Evolutionary conservation across 805 yeast genomes (phyloP).

Genomic region (Lachancea mirantina): DNA sequence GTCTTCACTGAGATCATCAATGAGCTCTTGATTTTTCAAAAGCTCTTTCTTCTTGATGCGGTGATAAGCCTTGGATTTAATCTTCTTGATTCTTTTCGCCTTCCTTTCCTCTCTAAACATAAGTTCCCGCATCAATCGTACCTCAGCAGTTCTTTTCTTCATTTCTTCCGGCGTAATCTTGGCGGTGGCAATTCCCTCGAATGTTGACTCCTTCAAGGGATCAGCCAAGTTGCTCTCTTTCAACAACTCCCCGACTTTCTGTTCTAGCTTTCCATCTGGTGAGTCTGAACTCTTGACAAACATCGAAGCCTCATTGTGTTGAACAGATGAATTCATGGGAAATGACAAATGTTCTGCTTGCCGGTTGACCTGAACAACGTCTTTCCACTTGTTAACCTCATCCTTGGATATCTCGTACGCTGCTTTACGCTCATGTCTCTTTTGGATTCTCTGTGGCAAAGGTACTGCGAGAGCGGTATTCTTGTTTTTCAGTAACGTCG

Average conservation of each 20-base stretch:
- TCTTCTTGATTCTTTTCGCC: constrained; percentile 87
- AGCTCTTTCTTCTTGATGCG: constrained; percentile 82
- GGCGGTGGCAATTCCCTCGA: constrained; percentile 81
- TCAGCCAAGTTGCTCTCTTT: constrained; percentile 60
- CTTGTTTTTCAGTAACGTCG: constrained; percentile 39
- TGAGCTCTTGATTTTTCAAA: constrained; percentile 57
- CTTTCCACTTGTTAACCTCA: constrained; percentile 85
- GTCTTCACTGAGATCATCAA: constrained; percentile 40
- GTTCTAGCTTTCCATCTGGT: constrained; percentile 57
- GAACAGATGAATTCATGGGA: constrained; percentile 45
- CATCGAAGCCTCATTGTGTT: constrained; percentile 45
- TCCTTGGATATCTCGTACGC: constrained; percentile 86
- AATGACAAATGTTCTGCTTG: constrained; percentile 79
- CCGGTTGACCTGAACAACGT: constrained; percentile 68
- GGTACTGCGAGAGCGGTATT: constrained; percentile 63
- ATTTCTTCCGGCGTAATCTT: constrained; percentile 76
- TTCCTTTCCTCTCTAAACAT: constrained; percentile 93
- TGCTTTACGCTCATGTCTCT: constrained; percentile 77
- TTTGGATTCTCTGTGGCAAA: constrained; percentile 76
- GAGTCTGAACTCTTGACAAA: constrained; percentile 41
- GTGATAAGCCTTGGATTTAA: constrained; percentile 85
- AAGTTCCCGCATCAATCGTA: constrained; percentile 87
- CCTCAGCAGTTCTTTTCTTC: constrained; percentile 66
- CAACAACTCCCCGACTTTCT: constrained; percentile 53
- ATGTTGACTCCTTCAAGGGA: constrained; percentile 70